Evolutionary conservation across 129 eudicot species (phyloP).

Genomic region (Heracleum sosnowskyi): DNA sequence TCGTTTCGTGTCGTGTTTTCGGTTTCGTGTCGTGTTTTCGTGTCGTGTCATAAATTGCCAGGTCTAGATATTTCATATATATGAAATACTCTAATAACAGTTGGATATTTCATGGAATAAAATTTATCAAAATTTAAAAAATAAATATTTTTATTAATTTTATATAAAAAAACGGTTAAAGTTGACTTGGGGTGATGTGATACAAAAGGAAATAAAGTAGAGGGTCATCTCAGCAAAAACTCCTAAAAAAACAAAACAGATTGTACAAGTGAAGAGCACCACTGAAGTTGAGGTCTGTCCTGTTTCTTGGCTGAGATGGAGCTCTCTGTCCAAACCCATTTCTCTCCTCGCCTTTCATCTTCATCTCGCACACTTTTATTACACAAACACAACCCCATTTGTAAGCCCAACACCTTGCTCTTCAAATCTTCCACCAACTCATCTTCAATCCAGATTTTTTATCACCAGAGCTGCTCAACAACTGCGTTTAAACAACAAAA

Average conservation of each 20-base stretch:
- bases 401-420: background rate
- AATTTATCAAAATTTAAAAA: too few species aligned
- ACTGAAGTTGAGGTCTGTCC: background rate
- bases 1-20: too few species aligned
- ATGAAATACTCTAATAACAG: too few species aligned
- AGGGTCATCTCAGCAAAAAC: background rate
- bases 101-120: too few species aligned
- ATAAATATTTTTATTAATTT: too few species aligned
- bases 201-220: background rate
- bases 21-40: too few species aligned
- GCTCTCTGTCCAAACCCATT: background rate
- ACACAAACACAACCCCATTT: background rate
- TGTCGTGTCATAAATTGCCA: too few species aligned
- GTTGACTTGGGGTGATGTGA: background rate
- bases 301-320: background rate
- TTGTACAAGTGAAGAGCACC: background rate
- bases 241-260: background rate
- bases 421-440: conserved; percentile 2
- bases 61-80: too few species aligned
- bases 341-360: background rate
- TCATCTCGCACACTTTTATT: background rate
- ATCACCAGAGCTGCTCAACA: background rate
- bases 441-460: background rate
- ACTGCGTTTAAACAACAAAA: background rate
- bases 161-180: too few species aligned